Percentiles rank a stretch among this genome's conserved stretches.
These are phyloP conservation scores for Aureobasidium musti DNA, from an alignment of 2,329 filamentous ascomycete species.

Conservation along the genomic window DNA sequence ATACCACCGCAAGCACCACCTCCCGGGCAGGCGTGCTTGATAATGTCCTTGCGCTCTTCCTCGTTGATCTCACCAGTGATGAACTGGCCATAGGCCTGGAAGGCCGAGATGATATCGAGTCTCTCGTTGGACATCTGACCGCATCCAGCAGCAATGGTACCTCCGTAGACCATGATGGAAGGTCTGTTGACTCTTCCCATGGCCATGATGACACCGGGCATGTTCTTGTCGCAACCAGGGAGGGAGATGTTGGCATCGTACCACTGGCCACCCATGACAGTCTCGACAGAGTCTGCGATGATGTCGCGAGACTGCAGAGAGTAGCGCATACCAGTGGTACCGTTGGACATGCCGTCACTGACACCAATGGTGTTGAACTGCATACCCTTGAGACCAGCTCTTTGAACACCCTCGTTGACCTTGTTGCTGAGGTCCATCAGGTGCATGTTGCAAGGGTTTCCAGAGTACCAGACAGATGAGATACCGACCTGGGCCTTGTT, in stretches of 20 bases:
- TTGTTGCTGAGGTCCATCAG: constrained; percentile 82
- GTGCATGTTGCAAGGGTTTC: constrained; percentile 99
- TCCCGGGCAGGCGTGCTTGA: constrained; percentile 85
- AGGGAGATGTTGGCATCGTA: constrained; percentile 97
- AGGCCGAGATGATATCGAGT: constrained; percentile 95
- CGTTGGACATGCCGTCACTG: constrained; percentile 97
- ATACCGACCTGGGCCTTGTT: constrained; percentile 97
- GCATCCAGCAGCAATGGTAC: constrained; percentile 90
- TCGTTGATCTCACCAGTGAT: constrained; percentile 89
- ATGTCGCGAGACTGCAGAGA: constrained; percentile 80
- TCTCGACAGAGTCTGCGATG: constrained; percentile 98
- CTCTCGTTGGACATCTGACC: constrained; percentile 70
- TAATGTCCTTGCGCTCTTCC: constrained; percentile 90
- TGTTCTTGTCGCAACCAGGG: constrained; percentile 99
- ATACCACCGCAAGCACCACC: constrained; percentile 84
- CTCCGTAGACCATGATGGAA: constrained; percentile 96
- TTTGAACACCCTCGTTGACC: constrained; percentile 70
- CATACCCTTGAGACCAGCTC: constrained; percentile 80
- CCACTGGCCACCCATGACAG: constrained; percentile 98
- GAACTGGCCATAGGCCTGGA: constrained; percentile 97
- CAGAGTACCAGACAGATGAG: constrained; percentile 96
- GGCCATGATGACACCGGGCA: constrained; percentile 72
- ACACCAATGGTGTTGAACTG: constrained; percentile 99
- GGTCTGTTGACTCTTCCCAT: constrained; percentile 95
- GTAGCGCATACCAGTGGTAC: constrained; percentile 94